Evolutionary conservation across 768 basidiomycete genomes (phyloP).

Genomic region (Postia placenta): DNA sequence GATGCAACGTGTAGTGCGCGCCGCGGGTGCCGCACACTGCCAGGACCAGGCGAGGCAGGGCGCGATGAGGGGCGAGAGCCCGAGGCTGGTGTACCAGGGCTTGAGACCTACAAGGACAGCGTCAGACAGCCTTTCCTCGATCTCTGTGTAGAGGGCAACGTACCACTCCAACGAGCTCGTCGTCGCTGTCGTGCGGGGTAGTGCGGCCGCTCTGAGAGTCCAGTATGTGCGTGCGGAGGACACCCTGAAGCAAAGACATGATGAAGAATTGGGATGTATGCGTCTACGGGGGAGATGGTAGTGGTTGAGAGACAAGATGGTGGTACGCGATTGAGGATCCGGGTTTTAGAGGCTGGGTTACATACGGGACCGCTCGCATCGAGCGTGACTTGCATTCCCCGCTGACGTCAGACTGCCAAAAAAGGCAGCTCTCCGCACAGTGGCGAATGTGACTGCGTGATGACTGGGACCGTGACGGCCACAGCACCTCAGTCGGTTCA

Average conservation of each 20-base stretch:
- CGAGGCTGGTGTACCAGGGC: slow-evolving; percentile 59
- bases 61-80: slow-evolving; percentile 42
- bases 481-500: too few species aligned
- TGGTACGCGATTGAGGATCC: background rate
- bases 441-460: too few species aligned
- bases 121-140: background rate
- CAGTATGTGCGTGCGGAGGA: slow-evolving; percentile 51
- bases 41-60: slow-evolving; percentile 46
- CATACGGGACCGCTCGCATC: background rate
- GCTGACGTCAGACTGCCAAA: too few species aligned
- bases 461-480: too few species aligned
- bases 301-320: background rate
- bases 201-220: slow-evolving; percentile 15
- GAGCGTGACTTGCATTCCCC: too few species aligned
- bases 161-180: slow-evolving; percentile 71
- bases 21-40: slow-evolving; percentile 8
- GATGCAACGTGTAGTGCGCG: slow-evolving; percentile 33
- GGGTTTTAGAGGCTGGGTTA: background rate
- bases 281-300: background rate
- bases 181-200: slow-evolving; percentile 42
- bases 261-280: background rate
- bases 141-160: slow-evolving; percentile 22
- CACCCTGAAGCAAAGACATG: slow-evolving; percentile 64
- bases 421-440: too few species aligned
- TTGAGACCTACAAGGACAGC: slow-evolving; percentile 43